A percentile compares a stretch with the other conserved stretches of the same genome.
Conservation (phyloP, 768 basidiomycete species). For the Mycena galopus region DNA sequence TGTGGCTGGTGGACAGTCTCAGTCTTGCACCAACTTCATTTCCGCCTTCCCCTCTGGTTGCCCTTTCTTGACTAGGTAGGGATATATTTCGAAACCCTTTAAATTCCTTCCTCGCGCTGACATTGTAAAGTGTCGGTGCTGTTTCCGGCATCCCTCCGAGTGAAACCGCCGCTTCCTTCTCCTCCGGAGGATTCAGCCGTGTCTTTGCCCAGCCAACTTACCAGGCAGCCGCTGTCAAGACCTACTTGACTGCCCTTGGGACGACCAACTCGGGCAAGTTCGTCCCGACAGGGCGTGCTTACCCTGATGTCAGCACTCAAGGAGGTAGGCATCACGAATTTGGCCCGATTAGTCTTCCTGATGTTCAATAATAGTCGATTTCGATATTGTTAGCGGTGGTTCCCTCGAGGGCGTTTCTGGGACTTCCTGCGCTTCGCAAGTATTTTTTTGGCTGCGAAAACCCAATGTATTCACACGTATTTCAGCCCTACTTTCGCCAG, state of each 20-base stretch:
- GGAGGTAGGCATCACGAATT: conserved; percentile 17
- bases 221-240: conserved; percentile 43
- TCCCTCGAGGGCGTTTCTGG: conserved; percentile 31
- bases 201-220: conserved; percentile 48
- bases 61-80: conserved; percentile 46
- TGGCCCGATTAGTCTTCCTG: conserved; percentile 47
- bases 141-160: conserved; percentile 49
- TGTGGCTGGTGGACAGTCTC: conserved; percentile 35
- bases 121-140: conserved; percentile 50
- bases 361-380: conserved; percentile 23
- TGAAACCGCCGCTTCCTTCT: conserved; percentile 60
- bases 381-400: conserved; percentile 30
- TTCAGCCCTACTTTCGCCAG: conserved; percentile 57
- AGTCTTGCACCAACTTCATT: conserved; percentile 41
- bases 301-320: conserved; percentile 43
- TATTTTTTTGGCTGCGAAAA: not conserved
- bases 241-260: conserved; percentile 42
- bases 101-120: not conserved
- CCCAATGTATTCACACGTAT: not conserved
- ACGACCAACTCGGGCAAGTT: conserved; percentile 54
- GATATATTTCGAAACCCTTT: not conserved
- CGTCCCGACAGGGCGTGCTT: conserved; percentile 47
- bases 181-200: conserved; percentile 67
- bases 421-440: conserved; percentile 32
- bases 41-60: conserved; percentile 64